Evolutionary conservation across 257 asterid species (phyloP).

Genomic region (Voacanga thouarsii): DNA sequence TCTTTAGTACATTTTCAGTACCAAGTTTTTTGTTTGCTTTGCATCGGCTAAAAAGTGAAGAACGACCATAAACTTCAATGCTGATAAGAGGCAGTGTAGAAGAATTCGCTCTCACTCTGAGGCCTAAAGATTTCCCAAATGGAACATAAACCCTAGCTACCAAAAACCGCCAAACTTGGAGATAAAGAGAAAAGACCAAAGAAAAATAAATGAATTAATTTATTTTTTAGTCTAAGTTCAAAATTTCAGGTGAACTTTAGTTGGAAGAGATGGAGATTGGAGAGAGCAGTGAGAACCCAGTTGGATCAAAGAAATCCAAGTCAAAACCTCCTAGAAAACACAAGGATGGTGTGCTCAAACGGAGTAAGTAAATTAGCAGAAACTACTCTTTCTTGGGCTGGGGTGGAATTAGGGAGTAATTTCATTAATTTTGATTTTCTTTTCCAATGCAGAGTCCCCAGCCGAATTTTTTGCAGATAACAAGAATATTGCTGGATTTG

Average conservation of each 20-base stretch:
- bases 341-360: slow-evolving; percentile 67
- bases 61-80: not conserved
- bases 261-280: slow-evolving; percentile 38
- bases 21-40: too few relatives aligned
- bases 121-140: not conserved
- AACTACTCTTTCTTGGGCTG: too few relatives aligned
- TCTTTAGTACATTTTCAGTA: too few relatives aligned
- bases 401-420: too few relatives aligned
- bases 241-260: slow-evolving; percentile 5
- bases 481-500: slow-evolving; percentile 95
- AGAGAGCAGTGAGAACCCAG: slow-evolving; percentile 52
- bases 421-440: not conserved
- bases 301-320: slow-evolving; percentile 45
- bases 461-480: slow-evolving; percentile 95
- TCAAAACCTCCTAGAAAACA: slow-evolving; percentile 60
- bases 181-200: not conserved
- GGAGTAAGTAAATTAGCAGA: slow-evolving; percentile 37
- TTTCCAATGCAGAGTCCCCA: slow-evolving; percentile 63
- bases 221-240: not conserved
- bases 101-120: not conserved
- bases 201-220: not conserved
- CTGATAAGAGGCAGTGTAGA: not conserved
- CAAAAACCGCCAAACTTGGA: not conserved
- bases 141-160: slow-evolving; percentile 1
- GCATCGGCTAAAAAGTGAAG: not conserved